Evolutionary conservation across 805 yeast species (phyloP), one percentile per base, ranked within the genome.

Genomic region (Maudiozyma serrabonitensis): DNA sequence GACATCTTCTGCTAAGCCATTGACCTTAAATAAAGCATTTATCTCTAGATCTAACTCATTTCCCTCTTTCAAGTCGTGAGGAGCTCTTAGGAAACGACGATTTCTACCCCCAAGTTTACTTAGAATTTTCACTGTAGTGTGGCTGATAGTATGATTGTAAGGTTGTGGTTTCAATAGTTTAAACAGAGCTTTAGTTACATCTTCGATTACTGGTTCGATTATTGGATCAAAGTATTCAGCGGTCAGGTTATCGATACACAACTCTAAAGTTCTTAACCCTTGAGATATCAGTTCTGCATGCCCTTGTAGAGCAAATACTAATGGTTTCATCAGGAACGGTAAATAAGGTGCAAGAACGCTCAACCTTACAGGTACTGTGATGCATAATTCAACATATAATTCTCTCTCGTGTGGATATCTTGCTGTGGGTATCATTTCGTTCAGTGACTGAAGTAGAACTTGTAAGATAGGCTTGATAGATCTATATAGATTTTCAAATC

Each of bases 51-150:
- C 82, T n/a, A 78, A 59, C 41, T 62, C 67, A 0, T 78, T 71
- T 51, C 75, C 75, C 0, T 79, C 68, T 44, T 74, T 71, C 56
- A 93, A 70, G 50, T 85, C 83, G 41, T 77, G 70, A 39, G 90
- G 88, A 2, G 95, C 84, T 50, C 80, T 80, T 58, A 93, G 75
- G 62, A 88, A 87, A 47, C 84, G 81, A 57, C 96, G 81, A 59
- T 93, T 93, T 61, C 99, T 78, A 1, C 99, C 99, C 38, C 99
- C 99, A 16, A 93, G 71, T 63, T 95, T 93, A 46, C 99, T 99
- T 46, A 93, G 71, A 38, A 93, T 88, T 53, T 98, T 75, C 49
- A 93, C 81, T 0, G 98, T 90, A 0, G 96, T 88, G 63, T 93
- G 99, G 16, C 96, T 84, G 56, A 90, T 96, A 55, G 88, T 95